Evolutionary conservation across 352 stramenopile species (phyloP).

Genomic region (Globisporangium megalacanthum): DNA sequence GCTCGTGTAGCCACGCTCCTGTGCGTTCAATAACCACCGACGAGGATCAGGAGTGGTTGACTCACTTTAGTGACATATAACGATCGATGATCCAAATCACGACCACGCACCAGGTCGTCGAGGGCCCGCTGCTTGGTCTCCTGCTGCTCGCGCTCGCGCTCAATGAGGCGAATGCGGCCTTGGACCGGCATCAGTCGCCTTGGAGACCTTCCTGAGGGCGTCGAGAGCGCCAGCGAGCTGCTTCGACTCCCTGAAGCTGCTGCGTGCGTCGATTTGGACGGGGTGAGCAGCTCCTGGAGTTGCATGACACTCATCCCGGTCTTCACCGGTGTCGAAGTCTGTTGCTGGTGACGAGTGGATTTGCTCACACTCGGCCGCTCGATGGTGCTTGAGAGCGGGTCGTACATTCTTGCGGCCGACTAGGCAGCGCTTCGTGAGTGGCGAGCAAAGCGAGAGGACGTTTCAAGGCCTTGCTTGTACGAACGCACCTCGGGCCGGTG

Average conservation of each 20-base stretch:
- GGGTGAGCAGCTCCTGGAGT: conserved; percentile 44
- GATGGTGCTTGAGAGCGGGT: conserved; percentile 41
- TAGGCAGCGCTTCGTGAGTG: conserved; percentile 5
- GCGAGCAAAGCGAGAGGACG: too few species aligned
- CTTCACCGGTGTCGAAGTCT: conserved; percentile 23
- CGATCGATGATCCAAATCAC: too few species aligned
- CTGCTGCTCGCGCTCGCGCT: conserved; percentile 9
- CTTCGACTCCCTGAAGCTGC: too few species aligned
- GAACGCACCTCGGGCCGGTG: conserved; percentile 41
- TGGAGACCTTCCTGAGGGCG: not conserved
- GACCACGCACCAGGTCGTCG: conserved; percentile 9
- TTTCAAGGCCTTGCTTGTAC: too few species aligned
- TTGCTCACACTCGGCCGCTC: conserved; percentile 13
- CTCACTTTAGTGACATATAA: too few species aligned
- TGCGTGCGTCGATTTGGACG: conserved; percentile 20
- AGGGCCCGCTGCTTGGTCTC: conserved; percentile 6
- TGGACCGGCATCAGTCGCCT: not conserved
- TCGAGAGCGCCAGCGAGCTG: not conserved
- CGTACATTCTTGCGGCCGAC: conserved; percentile 70
- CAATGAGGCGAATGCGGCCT: conserved; percentile 8
- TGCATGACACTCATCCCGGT: conserved; percentile 70
- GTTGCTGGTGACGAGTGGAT: conserved; percentile 5
- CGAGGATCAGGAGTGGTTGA: too few species aligned
- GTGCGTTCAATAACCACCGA: not conserved
- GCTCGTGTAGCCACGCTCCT: conserved; percentile 51